A percentile compares a stretch with the other conserved stretches of the same genome.
phyloP scores from a whole-genome alignment of 352 stramenopile genomes.

The Phytophthora cryptogea region DNA sequence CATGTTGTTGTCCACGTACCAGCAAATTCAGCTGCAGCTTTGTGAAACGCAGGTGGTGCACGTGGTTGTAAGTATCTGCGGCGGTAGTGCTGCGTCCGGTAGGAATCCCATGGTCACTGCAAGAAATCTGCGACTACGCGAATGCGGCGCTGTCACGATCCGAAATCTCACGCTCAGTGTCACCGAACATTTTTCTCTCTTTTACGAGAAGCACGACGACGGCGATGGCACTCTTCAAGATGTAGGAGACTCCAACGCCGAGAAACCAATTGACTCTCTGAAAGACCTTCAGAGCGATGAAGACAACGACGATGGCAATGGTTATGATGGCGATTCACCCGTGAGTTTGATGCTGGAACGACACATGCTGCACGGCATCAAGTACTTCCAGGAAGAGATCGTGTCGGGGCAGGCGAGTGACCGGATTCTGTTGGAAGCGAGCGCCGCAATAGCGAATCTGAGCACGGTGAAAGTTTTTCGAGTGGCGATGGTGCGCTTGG shows the following conservation, averaged over 20 bases:
- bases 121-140: constrained; percentile 44
- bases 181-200: constrained; percentile 56
- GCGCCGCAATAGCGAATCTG: constrained; percentile 68
- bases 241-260: neutral
- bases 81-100: neutral
- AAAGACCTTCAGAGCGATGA: constrained; percentile 20
- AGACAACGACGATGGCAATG: constrained; percentile 1
- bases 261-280: constrained; percentile 9
- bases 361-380: constrained; percentile 62
- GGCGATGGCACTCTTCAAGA: constrained; percentile 16
- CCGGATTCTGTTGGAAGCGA: constrained; percentile 61
- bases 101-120: constrained; percentile 4
- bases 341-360: constrained; percentile 53
- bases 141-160: constrained; percentile 61
- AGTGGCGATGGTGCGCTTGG: constrained; percentile 54
- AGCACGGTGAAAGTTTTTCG: constrained; percentile 68
- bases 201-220: constrained; percentile 42
- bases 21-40: constrained; percentile 61
- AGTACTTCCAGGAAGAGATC: constrained; percentile 66
- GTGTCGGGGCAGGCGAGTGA: constrained; percentile 35
- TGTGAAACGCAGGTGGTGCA: constrained; percentile 66
- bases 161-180: constrained; percentile 74
- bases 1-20: constrained; percentile 68
- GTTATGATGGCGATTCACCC: neutral
- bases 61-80: constrained; percentile 64